Evolutionary conservation across 78 protist species (phyloP), one percentile per base, ranked within the genome.

Genomic region (Salpingoeca rosetta): DNA sequence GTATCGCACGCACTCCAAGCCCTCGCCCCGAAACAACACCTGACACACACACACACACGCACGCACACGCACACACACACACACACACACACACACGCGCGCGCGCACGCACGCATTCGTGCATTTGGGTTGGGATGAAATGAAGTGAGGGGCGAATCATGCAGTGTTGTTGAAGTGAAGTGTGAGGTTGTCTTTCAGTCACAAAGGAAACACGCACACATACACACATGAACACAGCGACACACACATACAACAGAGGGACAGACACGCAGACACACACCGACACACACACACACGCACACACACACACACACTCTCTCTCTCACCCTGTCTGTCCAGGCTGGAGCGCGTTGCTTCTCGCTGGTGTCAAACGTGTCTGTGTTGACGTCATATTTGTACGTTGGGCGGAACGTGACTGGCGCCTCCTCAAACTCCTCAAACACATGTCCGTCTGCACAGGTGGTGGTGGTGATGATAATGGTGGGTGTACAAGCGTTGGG

Each of bases 371-470:
- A 94, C 3, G 74, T 86, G 11, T 86, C 88, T 1, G 94, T 89
- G 37, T 88, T 91, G 40, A 83, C 38, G 82, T 94, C 96, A 40
- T 92, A 96, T 79, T 94, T 94, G 90, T 96, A 96, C 36, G 98
- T 96, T 31, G 98, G 98, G 41, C 90, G 87, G 76, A 96, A 96
- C 45, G 44, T 76, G 28, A 96, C 86, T 2, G 90, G 91, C 22
- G 88, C 95, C 84, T 96, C 98, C 7, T 41, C 76, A 45, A 93
- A 93, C 56, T 90, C 94, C 41, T 83, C 90, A 81, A 96, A 96
- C 17, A 89, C 96, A 39, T 77, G 45, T 11, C 91, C 91, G 7
- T 35, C 36, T n/a, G 44, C 83, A 74, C 88, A 84, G 36, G n/a
- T n/a, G n/a, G n/a, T n/a, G n/a, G n/a, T n/a, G n/a, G n/a, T n/a